A percentile compares a stretch with the other conserved stretches of the same genome.
Conservation (phyloP, 2,329 filamentous ascomycete species). For the Spiromastix sp. region DNA sequence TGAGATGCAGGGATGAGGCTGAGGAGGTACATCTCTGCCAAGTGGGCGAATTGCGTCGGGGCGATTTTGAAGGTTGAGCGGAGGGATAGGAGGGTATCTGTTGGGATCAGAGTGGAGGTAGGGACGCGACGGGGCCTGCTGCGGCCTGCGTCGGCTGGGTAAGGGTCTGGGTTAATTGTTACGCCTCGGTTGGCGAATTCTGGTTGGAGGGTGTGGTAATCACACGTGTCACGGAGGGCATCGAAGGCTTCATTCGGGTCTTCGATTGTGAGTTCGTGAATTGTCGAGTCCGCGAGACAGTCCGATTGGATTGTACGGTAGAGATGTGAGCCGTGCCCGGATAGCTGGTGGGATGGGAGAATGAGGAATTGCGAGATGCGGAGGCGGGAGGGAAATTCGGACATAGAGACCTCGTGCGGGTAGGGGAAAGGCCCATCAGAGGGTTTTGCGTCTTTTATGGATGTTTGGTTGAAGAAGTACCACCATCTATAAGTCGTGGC, state of each 20-base stretch:
- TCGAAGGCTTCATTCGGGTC: conserved; percentile 71
- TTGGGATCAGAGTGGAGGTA: conserved; percentile 46
- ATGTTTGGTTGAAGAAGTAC: conserved; percentile 41
- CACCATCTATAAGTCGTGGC: conserved; percentile 85
- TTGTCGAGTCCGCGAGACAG: conserved; percentile 56
- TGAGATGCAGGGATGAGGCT: conserved; percentile 41
- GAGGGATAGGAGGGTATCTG: conserved; percentile 38
- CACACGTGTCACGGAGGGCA: conserved; percentile 52
- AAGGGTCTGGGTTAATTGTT: conserved; percentile 36
- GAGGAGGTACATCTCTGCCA: conserved; percentile 54
- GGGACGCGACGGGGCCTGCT: conserved; percentile 31
- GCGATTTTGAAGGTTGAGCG: conserved; percentile 48
- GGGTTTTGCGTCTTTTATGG: conserved; percentile 29
- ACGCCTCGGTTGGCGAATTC: conserved; percentile 40
- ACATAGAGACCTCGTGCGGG: conserved; percentile 35
- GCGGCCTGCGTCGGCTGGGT: conserved; percentile 17
- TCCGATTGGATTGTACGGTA: conserved; percentile 70
- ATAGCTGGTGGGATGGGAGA: conserved; percentile 73
- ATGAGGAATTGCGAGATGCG: conserved; percentile 91
- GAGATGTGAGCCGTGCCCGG: conserved; percentile 67
- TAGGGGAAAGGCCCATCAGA: conserved; percentile 35
- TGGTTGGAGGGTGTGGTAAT: conserved; percentile 46
- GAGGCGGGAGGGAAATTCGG: conserved; percentile 61
- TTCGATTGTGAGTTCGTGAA: conserved; percentile 81
- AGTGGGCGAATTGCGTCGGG: conserved; percentile 50